These are phyloP conservation scores for Psilocybe sp. DNA, from an alignment of 768 basidiomycete species.

Conservation along the genomic window DNA sequence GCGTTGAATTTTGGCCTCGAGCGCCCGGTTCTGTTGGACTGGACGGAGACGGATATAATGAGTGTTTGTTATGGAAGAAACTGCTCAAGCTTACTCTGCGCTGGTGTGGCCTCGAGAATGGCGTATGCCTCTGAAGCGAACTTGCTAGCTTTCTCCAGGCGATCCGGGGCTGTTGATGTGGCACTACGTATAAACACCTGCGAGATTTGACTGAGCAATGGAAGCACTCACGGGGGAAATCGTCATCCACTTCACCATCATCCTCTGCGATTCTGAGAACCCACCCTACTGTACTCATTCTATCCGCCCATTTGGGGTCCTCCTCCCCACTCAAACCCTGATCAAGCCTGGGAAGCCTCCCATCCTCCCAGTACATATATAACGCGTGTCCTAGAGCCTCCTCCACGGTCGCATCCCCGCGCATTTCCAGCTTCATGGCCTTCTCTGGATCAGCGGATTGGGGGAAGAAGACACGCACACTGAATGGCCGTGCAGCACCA, in stretches of 20 bases:
- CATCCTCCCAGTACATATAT: slow-evolving; percentile 92
- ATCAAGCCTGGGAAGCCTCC: slow-evolving; percentile 74
- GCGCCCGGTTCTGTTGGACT: slow-evolving; percentile 74
- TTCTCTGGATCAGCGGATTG: slow-evolving; percentile 65
- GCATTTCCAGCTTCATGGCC: slow-evolving; percentile 69
- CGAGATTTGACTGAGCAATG: neutral
- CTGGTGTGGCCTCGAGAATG: slow-evolving; percentile 68
- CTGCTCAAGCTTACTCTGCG: slow-evolving; percentile 54
- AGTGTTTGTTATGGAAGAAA: neutral
- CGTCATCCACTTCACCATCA: slow-evolving; percentile 98
- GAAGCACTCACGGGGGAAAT: slow-evolving; percentile 82
- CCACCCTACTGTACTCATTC: slow-evolving; percentile 83
- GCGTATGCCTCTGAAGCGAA: slow-evolving; percentile 92
- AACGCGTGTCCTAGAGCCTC: slow-evolving; percentile 93
- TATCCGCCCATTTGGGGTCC: slow-evolving; percentile 56
- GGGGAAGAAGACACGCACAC: slow-evolving; percentile 83
- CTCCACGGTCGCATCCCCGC: slow-evolving; percentile 88
- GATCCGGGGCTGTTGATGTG: slow-evolving; percentile 75
- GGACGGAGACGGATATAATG: neutral
- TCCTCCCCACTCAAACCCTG: slow-evolving; percentile 59
- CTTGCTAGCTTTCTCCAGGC: slow-evolving; percentile 79
- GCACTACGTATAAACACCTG: slow-evolving; percentile 6
- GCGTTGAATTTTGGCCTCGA: slow-evolving; percentile 80
- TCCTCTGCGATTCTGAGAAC: slow-evolving; percentile 91
- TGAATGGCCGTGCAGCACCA: slow-evolving; percentile 57